These are phyloP conservation scores for Emydomyces testavorans DNA, from an alignment of 2,329 filamentous ascomycete species.

Conservation along the genomic window DNA sequence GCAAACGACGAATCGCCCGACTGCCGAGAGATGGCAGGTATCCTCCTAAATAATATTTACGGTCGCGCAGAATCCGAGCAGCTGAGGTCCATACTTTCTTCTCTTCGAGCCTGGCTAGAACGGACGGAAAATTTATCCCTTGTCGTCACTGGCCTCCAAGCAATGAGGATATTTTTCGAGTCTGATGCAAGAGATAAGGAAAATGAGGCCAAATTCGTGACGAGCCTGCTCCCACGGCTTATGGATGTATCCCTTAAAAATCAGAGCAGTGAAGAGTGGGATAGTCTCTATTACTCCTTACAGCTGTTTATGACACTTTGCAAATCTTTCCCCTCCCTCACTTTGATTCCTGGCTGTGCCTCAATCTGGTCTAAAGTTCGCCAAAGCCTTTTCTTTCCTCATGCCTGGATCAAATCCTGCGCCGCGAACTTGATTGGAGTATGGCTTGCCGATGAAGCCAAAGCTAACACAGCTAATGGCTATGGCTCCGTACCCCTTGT, in stretches of 20 bases:
- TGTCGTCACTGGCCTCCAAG: slow-evolving; percentile 61
- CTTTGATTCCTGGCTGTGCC: slow-evolving; percentile 49
- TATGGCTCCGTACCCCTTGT: slow-evolving; percentile 49
- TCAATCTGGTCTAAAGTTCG: slow-evolving; percentile 61
- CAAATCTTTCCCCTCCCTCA: slow-evolving; percentile 51
- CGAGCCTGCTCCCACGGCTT: slow-evolving; percentile 43
- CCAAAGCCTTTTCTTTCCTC: slow-evolving; percentile 57
- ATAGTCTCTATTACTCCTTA: slow-evolving; percentile 63
- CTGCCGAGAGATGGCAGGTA: slow-evolving; percentile 70
- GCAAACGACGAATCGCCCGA: slow-evolving; percentile 80
- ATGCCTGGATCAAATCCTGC: slow-evolving; percentile 63
- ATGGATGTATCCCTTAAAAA: slow-evolving; percentile 42
- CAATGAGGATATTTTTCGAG: slow-evolving; percentile 75
- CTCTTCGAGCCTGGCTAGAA: slow-evolving; percentile 64
- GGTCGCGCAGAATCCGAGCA: slow-evolving; percentile 63
- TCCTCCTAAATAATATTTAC: slow-evolving; percentile 71
- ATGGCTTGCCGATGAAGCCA: slow-evolving; percentile 72
- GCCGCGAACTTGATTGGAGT: slow-evolving; percentile 61
- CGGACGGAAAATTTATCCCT: slow-evolving; percentile 62
- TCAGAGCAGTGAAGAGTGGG: slow-evolving; percentile 46
- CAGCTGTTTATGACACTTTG: slow-evolving; percentile 57
- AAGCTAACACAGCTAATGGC: slow-evolving; percentile 45
- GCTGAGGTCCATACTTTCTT: slow-evolving; percentile 55
- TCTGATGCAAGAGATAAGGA: slow-evolving; percentile 51
- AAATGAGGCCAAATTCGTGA: slow-evolving; percentile 56